Evolutionary conservation across 768 basidiomycete genomes (phyloP).

Genomic region (Tephrocybe sp.): DNA sequence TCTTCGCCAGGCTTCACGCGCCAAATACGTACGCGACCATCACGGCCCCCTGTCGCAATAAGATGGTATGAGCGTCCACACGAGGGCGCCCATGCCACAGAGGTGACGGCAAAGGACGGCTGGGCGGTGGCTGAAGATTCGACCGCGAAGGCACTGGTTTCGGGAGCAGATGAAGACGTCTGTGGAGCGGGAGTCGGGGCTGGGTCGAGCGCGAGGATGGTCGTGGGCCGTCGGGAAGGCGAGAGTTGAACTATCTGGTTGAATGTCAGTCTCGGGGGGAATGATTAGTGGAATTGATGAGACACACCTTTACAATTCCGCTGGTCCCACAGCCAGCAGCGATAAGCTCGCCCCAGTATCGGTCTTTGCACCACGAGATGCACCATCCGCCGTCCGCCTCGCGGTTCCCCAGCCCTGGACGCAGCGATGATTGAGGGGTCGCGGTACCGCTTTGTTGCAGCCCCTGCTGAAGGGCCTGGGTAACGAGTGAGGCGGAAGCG

Average conservation of each 20-base stretch:
- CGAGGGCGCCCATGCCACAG: slow-evolving; percentile 91
- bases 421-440: slow-evolving; percentile 13
- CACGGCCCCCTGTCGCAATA: slow-evolving; percentile 85
- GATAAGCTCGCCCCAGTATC: slow-evolving; percentile 91
- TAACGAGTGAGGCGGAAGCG: slow-evolving; percentile 58
- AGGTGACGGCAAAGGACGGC: slow-evolving; percentile 66
- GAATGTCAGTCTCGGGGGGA: background rate
- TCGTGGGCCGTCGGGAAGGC: slow-evolving; percentile 62
- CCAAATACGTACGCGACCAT: slow-evolving; percentile 92
- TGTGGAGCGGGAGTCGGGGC: slow-evolving; percentile 30
- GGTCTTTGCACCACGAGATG: slow-evolving; percentile 93
- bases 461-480: slow-evolving; percentile 62
- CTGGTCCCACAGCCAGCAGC: slow-evolving; percentile 74
- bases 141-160: slow-evolving; percentile 16
- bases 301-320: slow-evolving; percentile 72
- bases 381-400: slow-evolving; percentile 94
- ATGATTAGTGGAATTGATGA: background rate
- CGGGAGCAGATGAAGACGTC: slow-evolving; percentile 14
- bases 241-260: slow-evolving; percentile 74
- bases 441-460: slow-evolving; percentile 30
- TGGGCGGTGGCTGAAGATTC: slow-evolving; percentile 33
- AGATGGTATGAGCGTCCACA: slow-evolving; percentile 95
- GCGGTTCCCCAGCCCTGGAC: slow-evolving; percentile 51
- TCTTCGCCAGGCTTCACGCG: slow-evolving; percentile 65
- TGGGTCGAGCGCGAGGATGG: slow-evolving; percentile 62